These are phyloP conservation scores for Eurotiales sp. DNA, from an alignment of 2,329 filamentous ascomycete species.

Conservation along the genomic window DNA sequence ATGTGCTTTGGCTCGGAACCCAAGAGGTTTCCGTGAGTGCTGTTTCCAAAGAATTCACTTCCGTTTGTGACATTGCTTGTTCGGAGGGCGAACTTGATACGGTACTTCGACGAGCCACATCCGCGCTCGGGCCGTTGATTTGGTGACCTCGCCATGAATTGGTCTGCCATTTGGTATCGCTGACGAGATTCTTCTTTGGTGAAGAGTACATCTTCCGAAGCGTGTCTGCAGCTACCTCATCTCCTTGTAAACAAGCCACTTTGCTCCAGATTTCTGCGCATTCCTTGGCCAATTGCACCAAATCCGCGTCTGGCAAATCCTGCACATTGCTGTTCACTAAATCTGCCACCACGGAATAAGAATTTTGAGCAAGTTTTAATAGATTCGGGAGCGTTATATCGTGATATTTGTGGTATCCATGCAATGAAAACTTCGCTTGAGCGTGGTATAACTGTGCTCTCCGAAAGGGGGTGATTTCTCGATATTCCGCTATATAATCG, in stretches of 20 bases:
- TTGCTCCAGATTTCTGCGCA: conserved; percentile 1
- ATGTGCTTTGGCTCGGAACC: background rate
- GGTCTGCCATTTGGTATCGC: background rate
- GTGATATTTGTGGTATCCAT: background rate
- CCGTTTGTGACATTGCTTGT: background rate
- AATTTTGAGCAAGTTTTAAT: background rate
- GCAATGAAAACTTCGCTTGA: background rate
- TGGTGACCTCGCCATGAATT: background rate
- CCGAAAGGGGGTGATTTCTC: background rate
- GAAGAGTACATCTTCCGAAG: background rate
- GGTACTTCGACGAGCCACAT: background rate
- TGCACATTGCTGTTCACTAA: background rate
- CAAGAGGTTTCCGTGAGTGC: background rate
- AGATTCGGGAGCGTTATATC: background rate
- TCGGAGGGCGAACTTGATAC: background rate
- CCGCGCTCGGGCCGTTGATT: background rate
- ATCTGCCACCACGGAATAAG: background rate
- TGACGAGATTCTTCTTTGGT: too few species aligned
- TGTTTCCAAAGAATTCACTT: background rate
- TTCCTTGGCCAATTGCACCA: background rate
- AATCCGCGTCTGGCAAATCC: background rate
- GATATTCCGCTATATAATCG: background rate
- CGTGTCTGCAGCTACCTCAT: background rate
- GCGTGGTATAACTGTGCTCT: background rate
- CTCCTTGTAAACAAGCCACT: background rate